Conservation (phyloP, 371 early-diverging fungal genomes). For the Saksenaea oblongispora region DNA sequence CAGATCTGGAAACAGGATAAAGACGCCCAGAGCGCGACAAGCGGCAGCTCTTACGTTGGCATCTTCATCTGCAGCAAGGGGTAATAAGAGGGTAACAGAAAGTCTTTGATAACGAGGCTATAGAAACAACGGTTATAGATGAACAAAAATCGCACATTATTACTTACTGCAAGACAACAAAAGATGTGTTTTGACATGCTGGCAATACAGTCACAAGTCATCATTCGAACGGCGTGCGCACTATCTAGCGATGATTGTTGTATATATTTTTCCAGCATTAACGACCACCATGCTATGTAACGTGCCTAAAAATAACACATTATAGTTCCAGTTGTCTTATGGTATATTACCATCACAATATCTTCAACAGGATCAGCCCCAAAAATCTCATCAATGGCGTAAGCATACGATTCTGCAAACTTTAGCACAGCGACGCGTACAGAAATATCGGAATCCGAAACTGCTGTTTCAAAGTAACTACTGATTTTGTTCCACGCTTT, state of each 20-base stretch:
- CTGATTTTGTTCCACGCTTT: constrained; percentile 18
- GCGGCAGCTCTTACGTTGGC: constrained; percentile 65
- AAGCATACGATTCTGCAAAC: constrained; percentile 43
- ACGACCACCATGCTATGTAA: constrained; percentile 51
- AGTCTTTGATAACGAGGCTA: constrained; percentile 51
- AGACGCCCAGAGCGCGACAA: constrained; percentile 69
- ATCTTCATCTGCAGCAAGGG: constrained; percentile 57
- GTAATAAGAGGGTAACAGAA: constrained; percentile 52
- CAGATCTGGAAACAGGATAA: constrained; percentile 60
- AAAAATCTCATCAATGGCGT: constrained; percentile 18
- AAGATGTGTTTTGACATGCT: constrained; percentile 51
- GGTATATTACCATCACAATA: background rate
- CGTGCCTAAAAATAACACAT: constrained; percentile 8
- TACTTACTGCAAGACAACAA: constrained; percentile 43
- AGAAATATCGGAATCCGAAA: constrained; percentile 19
- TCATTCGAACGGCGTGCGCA: constrained; percentile 49
- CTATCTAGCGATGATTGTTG: constrained; percentile 45
- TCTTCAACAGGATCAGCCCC: background rate
- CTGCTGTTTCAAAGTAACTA: constrained; percentile 8
- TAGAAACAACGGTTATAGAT: background rate
- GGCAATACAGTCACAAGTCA: constrained; percentile 67
- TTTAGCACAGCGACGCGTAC: constrained; percentile 35
- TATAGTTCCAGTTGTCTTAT: background rate
- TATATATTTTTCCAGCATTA: constrained; percentile 48
- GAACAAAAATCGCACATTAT: background rate